Evolutionary conservation across 257 asterid species (phyloP).

Genomic region (Primulina eburnea): DNA sequence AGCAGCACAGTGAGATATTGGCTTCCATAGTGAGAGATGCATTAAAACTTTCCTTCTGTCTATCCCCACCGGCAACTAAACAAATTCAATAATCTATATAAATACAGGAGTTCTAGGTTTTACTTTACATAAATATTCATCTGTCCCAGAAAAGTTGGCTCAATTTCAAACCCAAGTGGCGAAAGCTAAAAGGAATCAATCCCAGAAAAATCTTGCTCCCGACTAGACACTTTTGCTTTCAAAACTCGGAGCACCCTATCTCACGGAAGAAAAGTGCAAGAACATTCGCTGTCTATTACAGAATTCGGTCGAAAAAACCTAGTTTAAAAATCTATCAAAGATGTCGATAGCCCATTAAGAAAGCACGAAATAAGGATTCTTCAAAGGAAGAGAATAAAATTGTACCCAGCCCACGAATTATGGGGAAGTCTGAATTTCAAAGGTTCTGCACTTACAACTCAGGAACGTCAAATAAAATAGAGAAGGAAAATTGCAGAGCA

Average conservation of each 20-base stretch:
- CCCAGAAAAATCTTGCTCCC: conserved; percentile 46
- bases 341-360: conserved; percentile 15
- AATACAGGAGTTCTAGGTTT: conserved; percentile 21
- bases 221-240: conserved; percentile 64
- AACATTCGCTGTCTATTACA: not conserved
- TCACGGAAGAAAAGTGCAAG: conserved; percentile 49
- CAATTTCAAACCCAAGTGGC: conserved; percentile 33
- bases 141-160: conserved; percentile 42
- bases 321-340: too few species aligned
- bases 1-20: conserved; percentile 94
- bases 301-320: not conserved
- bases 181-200: conserved; percentile 66
- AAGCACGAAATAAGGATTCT: conserved; percentile 2
- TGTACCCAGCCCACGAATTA: not conserved
- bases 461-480: conserved; percentile 12
- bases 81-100: conserved; percentile 30
- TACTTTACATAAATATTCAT: conserved; percentile 22
- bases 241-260: conserved; percentile 44
- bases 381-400: conserved; percentile 6
- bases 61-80: not conserved
- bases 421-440: conserved; percentile 9
- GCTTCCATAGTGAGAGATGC: conserved; percentile 99
- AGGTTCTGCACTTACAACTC: not conserved
- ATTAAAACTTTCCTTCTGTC: conserved; percentile 45
- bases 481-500: conserved; percentile 10